Conservation (phyloP, 805 yeast genomes). For the Barnettozyma siamensis region DNA sequence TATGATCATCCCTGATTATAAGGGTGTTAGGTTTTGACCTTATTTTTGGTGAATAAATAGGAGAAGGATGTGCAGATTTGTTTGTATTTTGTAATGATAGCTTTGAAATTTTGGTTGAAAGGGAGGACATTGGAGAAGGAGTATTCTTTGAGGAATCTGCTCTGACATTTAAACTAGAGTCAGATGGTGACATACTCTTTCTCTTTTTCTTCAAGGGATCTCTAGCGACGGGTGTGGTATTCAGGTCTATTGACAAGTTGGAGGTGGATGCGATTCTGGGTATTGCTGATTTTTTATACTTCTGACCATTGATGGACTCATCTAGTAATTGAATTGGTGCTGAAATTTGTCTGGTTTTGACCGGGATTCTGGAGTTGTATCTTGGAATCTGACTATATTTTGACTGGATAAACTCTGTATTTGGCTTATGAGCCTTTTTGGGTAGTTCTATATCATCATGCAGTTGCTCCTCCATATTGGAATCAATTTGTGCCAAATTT, state of each 20-base stretch:
- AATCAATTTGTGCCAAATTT: too few relatives aligned
- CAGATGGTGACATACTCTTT: conserved; percentile 10
- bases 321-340: conserved; percentile 17
- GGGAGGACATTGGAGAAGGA: conserved; percentile 18
- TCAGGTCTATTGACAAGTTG: not conserved
- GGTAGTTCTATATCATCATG: not conserved
- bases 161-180: not conserved
- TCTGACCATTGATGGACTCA: conserved; percentile 10
- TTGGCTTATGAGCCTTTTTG: not conserved
- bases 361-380: conserved; percentile 17
- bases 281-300: conserved; percentile 15
- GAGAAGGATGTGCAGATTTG: conserved; percentile 1
- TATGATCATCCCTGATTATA: not conserved
- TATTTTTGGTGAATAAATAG: conserved; percentile 5
- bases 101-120: conserved; percentile 11
- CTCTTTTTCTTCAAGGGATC: conserved; percentile 1
- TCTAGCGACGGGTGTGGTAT: not conserved
- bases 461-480: not conserved
- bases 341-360: conserved; percentile 17
- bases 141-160: conserved; percentile 3
- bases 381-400: conserved; percentile 10
- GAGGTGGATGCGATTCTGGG: conserved; percentile 23
- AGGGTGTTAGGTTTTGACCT: not conserved
- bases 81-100: conserved; percentile 6
- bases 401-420: conserved; percentile 8